Base-by-base conservation (phyloP, 2,329 filamentous ascomycete genomes). In the Claviceps africana region DNA sequence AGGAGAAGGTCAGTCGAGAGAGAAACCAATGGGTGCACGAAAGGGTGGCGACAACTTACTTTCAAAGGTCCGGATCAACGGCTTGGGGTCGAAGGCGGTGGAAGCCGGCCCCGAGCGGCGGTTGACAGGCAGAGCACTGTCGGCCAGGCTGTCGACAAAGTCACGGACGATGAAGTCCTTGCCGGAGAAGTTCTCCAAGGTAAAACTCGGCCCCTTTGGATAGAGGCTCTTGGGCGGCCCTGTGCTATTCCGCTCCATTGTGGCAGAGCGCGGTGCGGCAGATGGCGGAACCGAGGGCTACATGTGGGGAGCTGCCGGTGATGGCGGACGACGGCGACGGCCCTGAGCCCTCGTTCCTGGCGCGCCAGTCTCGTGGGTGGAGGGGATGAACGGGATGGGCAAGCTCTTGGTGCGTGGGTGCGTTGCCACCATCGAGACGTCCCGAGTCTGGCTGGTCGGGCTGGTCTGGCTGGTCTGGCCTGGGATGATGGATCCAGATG, bases 81-180 rank as follows among this genome's bases (percentile, higher is more conserved):
- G 94, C 70, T 98, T 98, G 0, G 93, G 89, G 63, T 98, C 93
- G 70, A 98, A 98, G 4, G 76, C 72, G 53, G 76, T 70, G 56
- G 77, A 75, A 64, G 72, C 74, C 57, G 79, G 76, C 8, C 79
- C 82, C 15, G 90, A 96, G 54, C 87, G 85, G 51, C 93, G 86
- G 62, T 83, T 86, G 22, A 77, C 74, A n/a, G 87, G 83, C 37
- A 88, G 79, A 22, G 88, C 86, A 59, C 77, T 86, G 57, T 97
- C 90, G 49, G 91, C 93, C 53, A 98, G 82, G 50, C 84, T 81
- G 66, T 98, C 94, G 61, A 98, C 84, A 65, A 98, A 98, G 71
- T 98, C 93, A 63, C 95, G 89, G 58, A 97, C 91, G 57, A 97
- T 96, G 64, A 97, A 98, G 70, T 97, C 93, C 62, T 86, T 86